A percentile compares a stretch with the other conserved stretches of the same genome.
phyloP scores from a whole-genome alignment of 129 eudicot genomes.

The Sambucus nigra region DNA sequence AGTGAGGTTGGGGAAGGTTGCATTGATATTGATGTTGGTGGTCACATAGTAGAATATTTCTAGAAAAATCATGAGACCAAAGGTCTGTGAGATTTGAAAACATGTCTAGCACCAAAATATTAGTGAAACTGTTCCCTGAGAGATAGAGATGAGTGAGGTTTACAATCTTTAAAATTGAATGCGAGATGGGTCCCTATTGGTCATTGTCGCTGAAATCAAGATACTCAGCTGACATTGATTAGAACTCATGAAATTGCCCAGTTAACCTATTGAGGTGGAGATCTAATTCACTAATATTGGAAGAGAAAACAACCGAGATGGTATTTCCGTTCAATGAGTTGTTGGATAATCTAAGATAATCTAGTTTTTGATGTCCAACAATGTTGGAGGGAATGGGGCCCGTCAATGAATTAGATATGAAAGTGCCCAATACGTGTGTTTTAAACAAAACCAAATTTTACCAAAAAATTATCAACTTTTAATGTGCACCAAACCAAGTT shows the following conservation, averaged over 20 bases:
- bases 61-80: background rate
- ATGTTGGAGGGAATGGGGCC: conserved; percentile 9
- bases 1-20: background rate
- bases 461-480: too few species aligned
- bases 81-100: conserved; percentile 9
- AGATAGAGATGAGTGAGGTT: conserved; percentile 2
- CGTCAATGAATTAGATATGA: conserved; percentile 1
- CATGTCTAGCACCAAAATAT: background rate
- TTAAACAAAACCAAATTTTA: too few species aligned
- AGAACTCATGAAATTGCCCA: conserved; percentile 7
- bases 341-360: background rate
- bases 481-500: too few species aligned
- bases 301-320: conserved; percentile 15
- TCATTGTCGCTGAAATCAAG: conserved; percentile 7
- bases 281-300: background rate
- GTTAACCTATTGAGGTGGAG: background rate
- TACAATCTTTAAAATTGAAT: conserved; percentile 4
- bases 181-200: conserved; percentile 15
- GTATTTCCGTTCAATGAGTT: conserved; percentile 18
- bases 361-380: background rate
- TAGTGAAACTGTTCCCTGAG: conserved; percentile 3
- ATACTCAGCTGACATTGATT: background rate
- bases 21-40: background rate
- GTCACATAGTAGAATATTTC: background rate
- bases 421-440: too few species aligned